These are phyloP conservation scores for Leucocoprinus birnbaumii DNA, from an alignment of 768 basidiomycete genomes.

Conservation along the genomic window DNA sequence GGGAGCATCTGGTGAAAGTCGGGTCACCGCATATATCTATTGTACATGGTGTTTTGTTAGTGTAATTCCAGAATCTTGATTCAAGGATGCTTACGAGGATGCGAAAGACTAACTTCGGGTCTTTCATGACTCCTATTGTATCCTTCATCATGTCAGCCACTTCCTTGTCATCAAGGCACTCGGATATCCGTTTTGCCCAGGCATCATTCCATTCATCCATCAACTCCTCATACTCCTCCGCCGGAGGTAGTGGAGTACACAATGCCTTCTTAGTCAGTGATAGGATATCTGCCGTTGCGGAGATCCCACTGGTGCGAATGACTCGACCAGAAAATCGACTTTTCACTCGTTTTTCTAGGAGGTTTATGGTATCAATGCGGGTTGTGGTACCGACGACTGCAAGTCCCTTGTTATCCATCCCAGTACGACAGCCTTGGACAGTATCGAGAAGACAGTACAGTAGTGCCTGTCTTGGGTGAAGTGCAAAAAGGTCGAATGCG, in stretches of 20 bases:
- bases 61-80: background rate
- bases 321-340: constrained; percentile 95
- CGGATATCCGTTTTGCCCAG: constrained; percentile 60
- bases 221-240: constrained; percentile 8
- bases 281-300: constrained; percentile 46
- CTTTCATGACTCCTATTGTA: constrained; percentile 57
- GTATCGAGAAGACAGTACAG: constrained; percentile 96
- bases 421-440: constrained; percentile 78
- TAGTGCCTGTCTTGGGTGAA: constrained; percentile 88
- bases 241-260: constrained; percentile 21
- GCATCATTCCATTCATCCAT: constrained; percentile 53
- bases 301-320: constrained; percentile 68
- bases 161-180: constrained; percentile 47
- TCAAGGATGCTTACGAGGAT: constrained; percentile 50
- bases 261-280: constrained; percentile 47
- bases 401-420: constrained; percentile 59
- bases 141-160: constrained; percentile 50
- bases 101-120: constrained; percentile 54
- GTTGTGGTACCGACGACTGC: constrained; percentile 86
- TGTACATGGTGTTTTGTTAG: background rate
- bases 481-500: constrained; percentile 90
- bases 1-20: constrained; percentile 48
- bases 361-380: constrained; percentile 82
- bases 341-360: constrained; percentile 95
- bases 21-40: constrained; percentile 43